Evolutionary conservation across 2,329 filamentous ascomycete genomes (phyloP).

Genomic region (Colletotrichum abscissum): DNA sequence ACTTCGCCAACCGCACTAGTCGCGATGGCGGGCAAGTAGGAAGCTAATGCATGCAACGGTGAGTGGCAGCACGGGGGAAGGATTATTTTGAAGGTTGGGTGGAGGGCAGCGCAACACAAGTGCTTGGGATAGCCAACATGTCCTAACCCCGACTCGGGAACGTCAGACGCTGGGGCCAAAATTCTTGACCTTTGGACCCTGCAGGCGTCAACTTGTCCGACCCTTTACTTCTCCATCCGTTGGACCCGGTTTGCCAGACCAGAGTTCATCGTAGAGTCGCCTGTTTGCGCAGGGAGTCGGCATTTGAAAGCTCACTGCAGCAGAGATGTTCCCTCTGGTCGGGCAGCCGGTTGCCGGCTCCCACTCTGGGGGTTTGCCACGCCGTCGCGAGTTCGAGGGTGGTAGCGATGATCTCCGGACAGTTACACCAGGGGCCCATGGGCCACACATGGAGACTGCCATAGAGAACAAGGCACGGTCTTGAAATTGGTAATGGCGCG

Average conservation of each 20-base stretch:
- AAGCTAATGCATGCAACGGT: neutral
- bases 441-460: neutral
- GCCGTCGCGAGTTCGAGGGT: constrained; percentile 13
- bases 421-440: neutral
- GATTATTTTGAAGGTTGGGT: constrained; percentile 7
- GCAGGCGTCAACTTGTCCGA: constrained; percentile 18
- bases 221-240: neutral
- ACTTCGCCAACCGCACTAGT: constrained; percentile 4
- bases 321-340: neutral
- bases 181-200: constrained; percentile 10
- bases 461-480: constrained; percentile 13
- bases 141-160: neutral
- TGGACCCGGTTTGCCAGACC: neutral
- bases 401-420: constrained; percentile 28
- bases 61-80: neutral
- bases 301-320: neutral
- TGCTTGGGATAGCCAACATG: neutral
- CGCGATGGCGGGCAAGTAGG: neutral
- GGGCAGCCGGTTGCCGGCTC: neutral
- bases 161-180: constrained; percentile 1
- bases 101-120: neutral
- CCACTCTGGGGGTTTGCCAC: constrained; percentile 9
- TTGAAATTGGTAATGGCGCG: constrained; percentile 5
- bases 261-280: neutral
- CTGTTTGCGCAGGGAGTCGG: neutral